phyloP scores from a whole-genome alignment of 73 alveolate species.

The Effrenium voratum region DNA sequence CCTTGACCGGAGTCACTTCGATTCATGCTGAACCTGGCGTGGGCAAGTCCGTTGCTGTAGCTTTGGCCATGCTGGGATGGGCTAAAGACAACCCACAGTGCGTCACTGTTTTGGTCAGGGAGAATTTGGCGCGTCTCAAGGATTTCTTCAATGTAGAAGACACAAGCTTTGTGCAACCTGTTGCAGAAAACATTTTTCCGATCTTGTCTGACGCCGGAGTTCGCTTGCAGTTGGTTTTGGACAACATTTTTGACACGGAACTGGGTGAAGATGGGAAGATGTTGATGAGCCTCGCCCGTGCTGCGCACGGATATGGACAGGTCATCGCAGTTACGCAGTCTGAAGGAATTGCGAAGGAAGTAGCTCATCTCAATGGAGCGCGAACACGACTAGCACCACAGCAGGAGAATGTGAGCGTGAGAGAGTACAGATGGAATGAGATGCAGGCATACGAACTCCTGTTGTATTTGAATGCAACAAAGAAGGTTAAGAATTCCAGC shows the following conservation, averaged over 20 bases:
- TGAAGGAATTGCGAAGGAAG: background rate
- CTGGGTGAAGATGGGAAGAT: constrained; percentile 22
- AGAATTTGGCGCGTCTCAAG: background rate
- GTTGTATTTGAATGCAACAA: constrained; percentile 10
- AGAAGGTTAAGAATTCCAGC: background rate
- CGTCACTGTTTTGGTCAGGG: constrained; percentile 13
- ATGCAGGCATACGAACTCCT: constrained; percentile 40
- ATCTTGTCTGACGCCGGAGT: constrained; percentile 41
- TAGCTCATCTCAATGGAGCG: constrained; percentile 18
- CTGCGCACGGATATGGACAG: constrained; percentile 42
- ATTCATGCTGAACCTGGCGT: constrained; percentile 63
- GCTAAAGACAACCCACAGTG: constrained; percentile 31
- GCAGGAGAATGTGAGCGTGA: constrained; percentile 11
- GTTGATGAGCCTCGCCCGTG: constrained; percentile 51
- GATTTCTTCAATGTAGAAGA: background rate
- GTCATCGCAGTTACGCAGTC: constrained; percentile 37
- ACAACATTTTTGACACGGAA: constrained; percentile 56
- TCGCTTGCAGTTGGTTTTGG: constrained; percentile 39
- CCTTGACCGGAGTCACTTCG: constrained; percentile 41
- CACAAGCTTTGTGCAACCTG: background rate
- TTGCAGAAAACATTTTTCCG: constrained; percentile 27
- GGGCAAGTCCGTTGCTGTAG: constrained; percentile 61
- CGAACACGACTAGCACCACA: constrained; percentile 50
- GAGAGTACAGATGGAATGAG: constrained; percentile 39
- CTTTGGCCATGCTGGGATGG: constrained; percentile 53